Evolutionary conservation across 2,329 filamentous ascomycete species (phyloP), one percentile per base, ranked within the genome.

Genomic region (Pseudogymnoascus sp.): DNA sequence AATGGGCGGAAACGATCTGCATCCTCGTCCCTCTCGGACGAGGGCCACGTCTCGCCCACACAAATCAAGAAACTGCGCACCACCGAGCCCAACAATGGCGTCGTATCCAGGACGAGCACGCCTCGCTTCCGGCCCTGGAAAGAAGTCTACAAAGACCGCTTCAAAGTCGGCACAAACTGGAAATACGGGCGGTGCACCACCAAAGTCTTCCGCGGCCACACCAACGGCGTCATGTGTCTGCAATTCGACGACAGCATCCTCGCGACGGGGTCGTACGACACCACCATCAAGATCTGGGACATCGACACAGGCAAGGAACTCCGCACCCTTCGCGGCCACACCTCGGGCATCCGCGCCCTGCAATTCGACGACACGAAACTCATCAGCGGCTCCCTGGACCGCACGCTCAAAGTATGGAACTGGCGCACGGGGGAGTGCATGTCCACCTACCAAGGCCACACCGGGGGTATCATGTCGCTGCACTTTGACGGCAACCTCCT

Each of bases 111-210:
- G 64, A 65, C 67, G 53, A 43, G 66, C 60, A 78, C 81, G 64
- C 80, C 78, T 26, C 82, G 80, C 66, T 82, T 82, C 60, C 78
- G 91, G 31, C 92, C 89, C 0, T 99, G 95, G 95, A 99, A 99
- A 76, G 92, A 96, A 65, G 91, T 99, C 1, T 99, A 99, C 78
- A 90, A 91, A 67, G 93, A 97, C 74, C 86, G 91, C 14, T 98
- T 93, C 81, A 95, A 93, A 74, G 92, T 99, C 59, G 93, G 95
- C 61, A 95, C 89, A 65, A 98, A 98, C 74, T 99, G 95, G 95
- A 96, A 96, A 74, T 92, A 96, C 67, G 93, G 95, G 3, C 87
- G 93, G 38, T 98, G 89, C 77, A 88, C 88, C 6, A 89, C 90
- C 68, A 92, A 89, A 72, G 85, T 89, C 11, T 91, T 99, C 75